These are phyloP conservation scores for Sugiyamaella pinicola DNA, from an alignment of 1,139 yeast genomes.

Conservation along the genomic window DNA sequence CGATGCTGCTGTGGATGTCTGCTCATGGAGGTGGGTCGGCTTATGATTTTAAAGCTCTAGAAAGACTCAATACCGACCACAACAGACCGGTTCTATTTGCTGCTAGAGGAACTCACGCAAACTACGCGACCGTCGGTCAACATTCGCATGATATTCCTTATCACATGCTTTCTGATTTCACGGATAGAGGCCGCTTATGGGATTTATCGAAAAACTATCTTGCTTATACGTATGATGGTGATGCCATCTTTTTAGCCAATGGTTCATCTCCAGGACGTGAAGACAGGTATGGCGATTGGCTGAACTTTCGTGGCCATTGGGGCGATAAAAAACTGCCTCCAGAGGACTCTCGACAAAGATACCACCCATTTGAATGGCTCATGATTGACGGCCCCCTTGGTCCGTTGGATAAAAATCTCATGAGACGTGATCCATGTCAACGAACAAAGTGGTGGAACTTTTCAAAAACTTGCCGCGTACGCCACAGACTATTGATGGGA, in stretches of 20 bases:
- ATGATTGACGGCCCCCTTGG: conserved; percentile 93
- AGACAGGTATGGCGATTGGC: conserved; percentile 71
- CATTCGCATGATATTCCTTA: conserved; percentile 95
- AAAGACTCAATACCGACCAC: conserved; percentile 55
- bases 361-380: conserved; percentile 88
- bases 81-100: conserved; percentile 76
- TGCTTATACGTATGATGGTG: conserved; percentile 77
- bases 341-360: conserved; percentile 73
- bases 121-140: conserved; percentile 94
- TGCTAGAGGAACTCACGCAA: conserved; percentile 96
- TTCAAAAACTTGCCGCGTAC: conserved; percentile 72
- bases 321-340: conserved; percentile 75
- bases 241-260: conserved; percentile 44
- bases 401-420: conserved; percentile 75
- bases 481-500: conserved; percentile 76
- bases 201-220: conserved; percentile 81
- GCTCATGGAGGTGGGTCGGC: conserved; percentile 99
- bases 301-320: conserved; percentile 82
- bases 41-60: conserved; percentile 71
- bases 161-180: conserved; percentile 85
- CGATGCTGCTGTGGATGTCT: conserved; percentile 95
- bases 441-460: conserved; percentile 82
- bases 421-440: conserved; percentile 74
- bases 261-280: conserved; percentile 63
- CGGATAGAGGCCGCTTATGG: conserved; percentile 95